phyloP scores from a whole-genome alignment of 2,329 filamentous ascomycete genomes.

The Byssoonygena ceratinophila region DNA sequence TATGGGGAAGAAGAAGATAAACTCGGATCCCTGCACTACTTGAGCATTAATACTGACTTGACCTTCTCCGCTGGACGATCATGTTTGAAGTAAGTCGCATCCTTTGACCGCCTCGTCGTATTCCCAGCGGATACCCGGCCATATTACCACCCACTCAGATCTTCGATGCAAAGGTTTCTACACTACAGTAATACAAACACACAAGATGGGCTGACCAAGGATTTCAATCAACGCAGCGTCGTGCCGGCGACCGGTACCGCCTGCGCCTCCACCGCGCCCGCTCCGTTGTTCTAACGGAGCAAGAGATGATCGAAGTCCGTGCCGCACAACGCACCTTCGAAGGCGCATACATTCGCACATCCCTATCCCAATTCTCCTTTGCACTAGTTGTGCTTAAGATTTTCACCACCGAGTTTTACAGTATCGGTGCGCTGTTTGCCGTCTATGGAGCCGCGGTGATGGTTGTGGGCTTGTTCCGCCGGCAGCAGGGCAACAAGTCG shows the following conservation, averaged over 20 bases:
- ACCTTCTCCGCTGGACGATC: neutral
- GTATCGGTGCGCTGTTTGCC: conserved; percentile 90
- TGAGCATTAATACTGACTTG: neutral
- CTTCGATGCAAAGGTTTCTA: neutral
- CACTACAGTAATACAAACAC: neutral
- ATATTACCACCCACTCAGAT: conserved; percentile 1
- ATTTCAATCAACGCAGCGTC: conserved; percentile 41
- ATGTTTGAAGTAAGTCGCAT: conserved; percentile 8
- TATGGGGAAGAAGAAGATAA: neutral
- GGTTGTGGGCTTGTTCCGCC: conserved; percentile 69
- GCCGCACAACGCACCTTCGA: conserved; percentile 95
- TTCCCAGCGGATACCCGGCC: neutral
- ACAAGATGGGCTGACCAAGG: neutral
- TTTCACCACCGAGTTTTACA: conserved; percentile 93
- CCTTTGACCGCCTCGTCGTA: neutral
- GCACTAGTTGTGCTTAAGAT: conserved; percentile 90
- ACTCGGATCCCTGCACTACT: neutral
- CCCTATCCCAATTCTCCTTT: conserved; percentile 89
- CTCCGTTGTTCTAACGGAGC: conserved; percentile 66
- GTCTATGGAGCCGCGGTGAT: conserved; percentile 80
- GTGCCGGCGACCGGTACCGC: conserved; percentile 63
- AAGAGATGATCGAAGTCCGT: conserved; percentile 86
- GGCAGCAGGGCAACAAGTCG: conserved; percentile 84
- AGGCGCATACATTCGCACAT: conserved; percentile 90
- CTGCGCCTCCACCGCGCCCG: conserved; percentile 74